Evolutionary conservation across 768 basidiomycete genomes (phyloP).

Genomic region (Candolleomyces aberdarensis): DNA sequence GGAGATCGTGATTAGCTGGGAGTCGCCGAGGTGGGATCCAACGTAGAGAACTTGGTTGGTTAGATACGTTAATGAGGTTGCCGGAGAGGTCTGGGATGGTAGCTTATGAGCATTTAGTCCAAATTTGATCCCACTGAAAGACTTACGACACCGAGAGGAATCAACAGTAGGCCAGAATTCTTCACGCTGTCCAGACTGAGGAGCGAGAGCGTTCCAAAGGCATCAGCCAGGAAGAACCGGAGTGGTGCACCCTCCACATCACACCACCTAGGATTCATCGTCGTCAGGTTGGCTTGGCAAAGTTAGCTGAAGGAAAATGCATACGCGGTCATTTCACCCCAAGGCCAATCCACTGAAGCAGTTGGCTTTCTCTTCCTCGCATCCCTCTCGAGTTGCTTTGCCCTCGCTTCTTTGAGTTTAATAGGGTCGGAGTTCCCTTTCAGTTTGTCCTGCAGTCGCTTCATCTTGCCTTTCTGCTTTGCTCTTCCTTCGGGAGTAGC

Average conservation of each 20-base stretch:
- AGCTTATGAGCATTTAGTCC: conserved; percentile 4
- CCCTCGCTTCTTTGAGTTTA: conserved; percentile 43
- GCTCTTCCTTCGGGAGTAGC: conserved; percentile 43
- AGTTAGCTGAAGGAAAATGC: conserved; percentile 18
- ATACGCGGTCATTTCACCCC: conserved; percentile 69
- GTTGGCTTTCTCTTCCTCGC: conserved; percentile 51
- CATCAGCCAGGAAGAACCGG: conserved; percentile 64
- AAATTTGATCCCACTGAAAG: not conserved
- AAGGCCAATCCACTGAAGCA: conserved; percentile 69
- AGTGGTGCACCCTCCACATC: conserved; percentile 41
- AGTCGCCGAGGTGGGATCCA: conserved; percentile 80
- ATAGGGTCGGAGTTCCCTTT: conserved; percentile 43
- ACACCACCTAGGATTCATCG: conserved; percentile 41
- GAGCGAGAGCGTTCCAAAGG: conserved; percentile 66
- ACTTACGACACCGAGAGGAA: conserved; percentile 72
- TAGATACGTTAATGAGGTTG: conserved; percentile 71
- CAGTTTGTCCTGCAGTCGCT: conserved; percentile 43
- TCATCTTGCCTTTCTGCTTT: conserved; percentile 54
- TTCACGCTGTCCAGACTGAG: conserved; percentile 50
- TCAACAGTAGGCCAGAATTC: conserved; percentile 43
- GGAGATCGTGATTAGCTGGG: conserved; percentile 68
- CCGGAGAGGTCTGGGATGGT: conserved; percentile 58
- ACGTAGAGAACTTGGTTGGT: conserved; percentile 68
- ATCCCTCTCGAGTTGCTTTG: conserved; percentile 58
- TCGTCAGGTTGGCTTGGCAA: not conserved